Percentiles rank a stretch among this genome's conserved stretches.
Evolutionary conservation across 2,329 filamentous ascomycete species (phyloP).

Genomic region (Sporothrix pallida): DNA sequence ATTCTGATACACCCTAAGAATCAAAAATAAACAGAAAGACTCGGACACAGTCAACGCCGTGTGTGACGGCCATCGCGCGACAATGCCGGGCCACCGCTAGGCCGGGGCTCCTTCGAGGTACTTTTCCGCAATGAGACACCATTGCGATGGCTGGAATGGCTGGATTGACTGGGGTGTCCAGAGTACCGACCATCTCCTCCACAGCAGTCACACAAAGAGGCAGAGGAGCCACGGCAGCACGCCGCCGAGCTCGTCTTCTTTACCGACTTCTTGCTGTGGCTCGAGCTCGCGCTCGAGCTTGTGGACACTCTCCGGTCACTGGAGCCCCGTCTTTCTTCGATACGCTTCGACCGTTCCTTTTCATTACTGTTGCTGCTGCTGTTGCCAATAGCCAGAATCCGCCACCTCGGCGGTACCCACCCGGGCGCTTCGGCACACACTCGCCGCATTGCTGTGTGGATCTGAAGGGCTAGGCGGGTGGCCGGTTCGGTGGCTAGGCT

Average conservation of each 20-base stretch:
- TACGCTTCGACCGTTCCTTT: neutral
- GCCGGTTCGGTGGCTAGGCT: constrained; percentile 36
- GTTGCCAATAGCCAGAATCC: constrained; percentile 44
- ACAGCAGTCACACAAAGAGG: too few relatives aligned
- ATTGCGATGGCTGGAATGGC: neutral
- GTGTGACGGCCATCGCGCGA: neutral
- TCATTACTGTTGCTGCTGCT: too few relatives aligned
- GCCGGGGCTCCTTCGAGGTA: neutral
- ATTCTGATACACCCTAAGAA: neutral
- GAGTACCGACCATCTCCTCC: too few relatives aligned
- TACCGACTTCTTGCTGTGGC: neutral
- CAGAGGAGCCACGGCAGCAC: too few relatives aligned
- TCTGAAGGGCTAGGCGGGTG: constrained; percentile 48
- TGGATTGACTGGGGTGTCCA: too few relatives aligned
- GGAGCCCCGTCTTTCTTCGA: neutral
- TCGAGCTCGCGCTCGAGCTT: neutral
- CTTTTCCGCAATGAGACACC: neutral
- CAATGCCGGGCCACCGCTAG: neutral
- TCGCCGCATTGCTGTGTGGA: constrained; percentile 33
- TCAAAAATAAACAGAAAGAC: neutral
- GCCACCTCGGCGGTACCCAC: constrained; percentile 49
- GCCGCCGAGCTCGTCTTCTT: too few relatives aligned
- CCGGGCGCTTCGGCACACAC: constrained; percentile 34
- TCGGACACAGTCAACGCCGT: neutral
- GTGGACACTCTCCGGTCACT: too few relatives aligned